Base-by-base conservation (phyloP, 1,284 basidiomycete genomes). In the Apiotrichum gracile region DNA sequence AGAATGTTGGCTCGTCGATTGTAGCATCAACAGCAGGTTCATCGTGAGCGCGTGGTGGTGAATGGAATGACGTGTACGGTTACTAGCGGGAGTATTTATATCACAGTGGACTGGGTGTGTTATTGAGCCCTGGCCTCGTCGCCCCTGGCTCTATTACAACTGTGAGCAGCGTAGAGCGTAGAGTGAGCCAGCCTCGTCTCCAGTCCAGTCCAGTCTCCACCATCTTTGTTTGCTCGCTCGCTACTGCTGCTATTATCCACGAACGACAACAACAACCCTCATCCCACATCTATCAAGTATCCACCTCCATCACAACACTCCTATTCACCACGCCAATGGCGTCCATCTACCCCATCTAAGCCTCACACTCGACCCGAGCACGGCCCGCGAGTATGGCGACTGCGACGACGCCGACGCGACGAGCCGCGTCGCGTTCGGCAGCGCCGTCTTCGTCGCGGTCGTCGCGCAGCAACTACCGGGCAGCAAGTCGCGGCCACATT, bases 331-430 rank as follows among this genome's bases (percentile, higher is more conserved):
- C 38, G 35, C 46, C 25, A 38, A 38, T 47, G 46, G 46, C 46
- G 25, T 37, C 33, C 34, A 25, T 33, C 17, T 25, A 13, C 26
- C 8, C 25, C 14, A 8, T 27, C n/a, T 31, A 35, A 41, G 17
- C 40, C 10, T 19, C 24, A 16, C 29, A 5, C 27, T 31, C 27
- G 22, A 33, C 38, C 12, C 38, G 38, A 16, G 27, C 10, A 41
- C 43, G 40, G 35, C 48, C 22, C 33, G 25, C 39, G 51, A 51
- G 34, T 31, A 54, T 53, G 51, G 55, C 42, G 34, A 61, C 55
- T 46, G 53, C 55, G 40, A 55, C 55, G 45, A 61, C 55, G 46
- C 55, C 55, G 40, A 55, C 55, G 45, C 52, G 55, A 24, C 49
- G 55, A 17, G 47, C 57, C 40, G 40, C 49, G 47, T 57, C 55